Base-by-base conservation (phyloP, 805 yeast species). In the Lachancea nothofagi region DNA sequence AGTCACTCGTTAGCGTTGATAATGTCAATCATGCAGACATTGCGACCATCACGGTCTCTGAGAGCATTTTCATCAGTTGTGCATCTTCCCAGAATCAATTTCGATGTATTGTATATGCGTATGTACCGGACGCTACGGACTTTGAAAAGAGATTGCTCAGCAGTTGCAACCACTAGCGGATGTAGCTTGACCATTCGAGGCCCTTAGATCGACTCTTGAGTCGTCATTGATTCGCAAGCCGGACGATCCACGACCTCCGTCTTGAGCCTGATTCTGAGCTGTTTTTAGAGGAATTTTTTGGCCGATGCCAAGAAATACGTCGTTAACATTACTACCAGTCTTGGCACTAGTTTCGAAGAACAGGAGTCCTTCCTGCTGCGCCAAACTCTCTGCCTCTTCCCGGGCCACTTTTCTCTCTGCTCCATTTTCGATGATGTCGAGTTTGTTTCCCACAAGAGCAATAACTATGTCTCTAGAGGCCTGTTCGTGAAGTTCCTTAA, bases 341-440 rank as follows among this genome's bases (percentile, higher is more conserved):
- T 90, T 90, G 15, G 98, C 98, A 59, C 93, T 80, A 6, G 97
- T 87, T 67, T 90, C 98, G 58, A 85, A 90, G 58, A 90, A 90
- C 48, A 93, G 66, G 43, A 93, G 69, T 2, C 84, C 88, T 65
- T 90, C 96, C 55, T 93, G 97, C 28, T 84, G 83, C 3, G 97
- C 97, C 44, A 90, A 70, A 42, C 75, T 76, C 62, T 80, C 71
- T 27, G 96, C 98, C 61, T 93, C 97, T 50, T 83, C 89, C 36
- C 75, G 70, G 23, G 87, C 78, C 20, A 90, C 95, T 62, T 84
- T 85, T 18, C 57, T 41, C 40, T 75, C 82, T 34, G 67, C 71
- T 43, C 69, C 61, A 23, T 59, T 69, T 40, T 78, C 80, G 10
- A 80, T 75, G 46, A 90, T 68, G 64, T 90, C 98, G 44, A 77